Conservation (phyloP, 257 asterid genomes). For the Fraxinus pennsylvanica region DNA sequence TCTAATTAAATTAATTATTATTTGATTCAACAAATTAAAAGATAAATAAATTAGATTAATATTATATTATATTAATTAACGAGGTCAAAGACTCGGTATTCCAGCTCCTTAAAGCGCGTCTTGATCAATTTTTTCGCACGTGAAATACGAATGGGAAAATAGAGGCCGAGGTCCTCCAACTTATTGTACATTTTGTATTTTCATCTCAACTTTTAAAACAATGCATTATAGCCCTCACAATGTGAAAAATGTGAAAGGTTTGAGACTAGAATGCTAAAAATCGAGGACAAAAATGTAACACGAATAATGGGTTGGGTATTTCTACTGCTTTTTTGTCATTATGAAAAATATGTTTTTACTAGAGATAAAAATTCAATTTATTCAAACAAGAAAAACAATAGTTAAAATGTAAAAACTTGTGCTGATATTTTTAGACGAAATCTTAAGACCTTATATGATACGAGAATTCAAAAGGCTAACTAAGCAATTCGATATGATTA, state of each 20-base stretch:
- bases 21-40: not conserved
- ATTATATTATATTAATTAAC: not conserved
- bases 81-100: not conserved
- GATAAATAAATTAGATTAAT: not conserved
- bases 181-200: not conserved
- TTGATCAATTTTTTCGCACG: not conserved
- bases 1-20: no score
- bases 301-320: not conserved
- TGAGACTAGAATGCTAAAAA: not conserved
- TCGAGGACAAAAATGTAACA: not conserved
- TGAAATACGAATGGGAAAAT: not conserved
- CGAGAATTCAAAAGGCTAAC: not conserved
- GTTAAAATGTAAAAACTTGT: no score
- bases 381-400: no score
- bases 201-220: not conserved
- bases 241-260: not conserved
- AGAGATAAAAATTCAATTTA: not conserved
- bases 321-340: not conserved
- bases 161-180: not conserved
- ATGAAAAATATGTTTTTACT: not conserved
- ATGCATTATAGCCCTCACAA: not conserved
- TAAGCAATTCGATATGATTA: no score
- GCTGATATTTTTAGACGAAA: no score
- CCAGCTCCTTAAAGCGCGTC: conserved; percentile 8
- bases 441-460: no score